Evolutionary conservation across 805 yeast species (phyloP), one percentile per base, ranked within the genome.

Genomic region (Lachancea nothofagi): DNA sequence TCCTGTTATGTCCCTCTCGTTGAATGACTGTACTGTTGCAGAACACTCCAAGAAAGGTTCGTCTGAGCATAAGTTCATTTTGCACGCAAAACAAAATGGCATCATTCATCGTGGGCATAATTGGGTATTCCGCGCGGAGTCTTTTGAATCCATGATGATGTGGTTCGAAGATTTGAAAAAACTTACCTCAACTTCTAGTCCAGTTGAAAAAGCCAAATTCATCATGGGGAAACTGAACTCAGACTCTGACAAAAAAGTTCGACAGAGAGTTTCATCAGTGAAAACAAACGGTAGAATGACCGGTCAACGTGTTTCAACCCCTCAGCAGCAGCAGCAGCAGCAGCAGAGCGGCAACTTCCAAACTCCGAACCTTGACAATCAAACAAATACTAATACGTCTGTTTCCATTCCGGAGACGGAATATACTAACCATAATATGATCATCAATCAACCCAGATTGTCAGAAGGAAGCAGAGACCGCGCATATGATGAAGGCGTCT

Each of bases 101-200:
- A 65, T 83, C 44, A 71, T 86, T 46, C 81, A 79, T 46, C 72
- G 86, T 54, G 85, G 87, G 30, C 97, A 89, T 64, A 88, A 87
- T 53, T 87, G 93, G 86, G 93, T 89, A n/a, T 89, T 90, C 67
- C 74, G 95, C 48, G 81, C 94, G n/a, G 93, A 84, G 54, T 75
- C 83, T 35, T 83, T 83, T 52, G 83, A 80, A 29, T 62, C 73
- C 23, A 85, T 88, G 90, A 77, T 81, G 59, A 72, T 70, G 28
- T 90, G 98, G 98, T 85, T 75, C 61, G 75, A 75, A 48, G 95
- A 84, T 55, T 70, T 90, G 49, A 78, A 80, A 57, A 69, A 68
- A 33, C 68, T 88, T 50, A 82, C 93, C 2, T 62, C 71, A 12
- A 67, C 83, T 43, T 67, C 80, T 15, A 74, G 74, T n/a, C 78